These are phyloP conservation scores for Peltaster fructicola DNA, from an alignment of 2,329 filamentous ascomycete genomes.

Conservation along the genomic window DNA sequence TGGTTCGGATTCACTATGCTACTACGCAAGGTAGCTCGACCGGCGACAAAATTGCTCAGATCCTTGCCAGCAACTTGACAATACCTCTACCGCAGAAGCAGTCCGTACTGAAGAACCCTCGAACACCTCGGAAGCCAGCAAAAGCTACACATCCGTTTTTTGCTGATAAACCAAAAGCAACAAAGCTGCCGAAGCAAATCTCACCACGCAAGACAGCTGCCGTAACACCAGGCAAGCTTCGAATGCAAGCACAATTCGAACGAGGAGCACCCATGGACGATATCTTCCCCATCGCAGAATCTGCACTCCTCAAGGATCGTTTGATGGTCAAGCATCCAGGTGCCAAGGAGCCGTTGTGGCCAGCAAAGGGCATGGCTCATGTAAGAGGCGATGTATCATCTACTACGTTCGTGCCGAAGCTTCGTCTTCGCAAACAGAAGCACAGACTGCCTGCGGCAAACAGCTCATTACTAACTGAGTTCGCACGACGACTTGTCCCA, in stretches of 20 bases:
- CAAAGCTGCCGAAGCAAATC: slow-evolving; percentile 11
- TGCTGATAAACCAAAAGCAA: slow-evolving; percentile 31
- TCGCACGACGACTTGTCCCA: slow-evolving; percentile 7
- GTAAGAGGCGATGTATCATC: too few species aligned
- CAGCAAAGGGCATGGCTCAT: slow-evolving; percentile 45
- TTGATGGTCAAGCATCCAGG: slow-evolving; percentile 43
- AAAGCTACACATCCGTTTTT: slow-evolving; percentile 51
- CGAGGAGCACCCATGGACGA: slow-evolving; percentile 7
- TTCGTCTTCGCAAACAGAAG: slow-evolving; percentile 19
- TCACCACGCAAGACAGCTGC: slow-evolving; percentile 21
- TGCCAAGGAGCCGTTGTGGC: slow-evolving; percentile 52
- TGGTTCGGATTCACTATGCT: slow-evolving; percentile 33
- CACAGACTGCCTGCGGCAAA: too few species aligned
- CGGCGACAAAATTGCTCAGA: slow-evolving; percentile 45
- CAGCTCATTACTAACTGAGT: slow-evolving; percentile 10
- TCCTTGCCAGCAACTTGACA: slow-evolving; percentile 31
- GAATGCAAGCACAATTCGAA: slow-evolving; percentile 12
- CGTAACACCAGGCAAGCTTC: slow-evolving; percentile 30
- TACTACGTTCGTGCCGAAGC: slow-evolving; percentile 1
- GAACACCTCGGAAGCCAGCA: slow-evolving; percentile 11
- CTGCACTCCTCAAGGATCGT: slow-evolving; percentile 16
- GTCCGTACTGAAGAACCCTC: slow-evolving; percentile 8
- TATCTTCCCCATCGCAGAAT: slow-evolving; percentile 8
- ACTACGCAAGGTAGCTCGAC: slow-evolving; percentile 24
- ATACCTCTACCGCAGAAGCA: slow-evolving; percentile 12